These are phyloP conservation scores for Pseudocohnilembus persalinus DNA, from an alignment of 169 alveolate species.

Conservation along the genomic window DNA sequence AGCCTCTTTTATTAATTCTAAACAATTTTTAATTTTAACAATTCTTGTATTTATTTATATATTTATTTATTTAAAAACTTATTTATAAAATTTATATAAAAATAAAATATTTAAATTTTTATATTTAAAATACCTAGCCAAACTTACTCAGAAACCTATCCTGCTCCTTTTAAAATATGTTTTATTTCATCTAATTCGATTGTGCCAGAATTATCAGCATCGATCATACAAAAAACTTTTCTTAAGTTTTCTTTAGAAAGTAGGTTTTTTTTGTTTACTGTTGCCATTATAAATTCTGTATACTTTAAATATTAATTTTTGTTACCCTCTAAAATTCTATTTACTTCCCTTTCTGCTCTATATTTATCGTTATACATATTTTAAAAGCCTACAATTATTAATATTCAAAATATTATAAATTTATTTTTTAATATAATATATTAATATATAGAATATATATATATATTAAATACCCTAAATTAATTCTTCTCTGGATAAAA, in stretches of 20 bases:
- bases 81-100: too few species aligned
- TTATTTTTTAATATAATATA: too few species aligned
- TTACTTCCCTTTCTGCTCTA: conserved; percentile 15
- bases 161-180: conserved; percentile 18
- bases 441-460: background rate
- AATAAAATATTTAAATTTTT: too few species aligned
- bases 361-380: too few species aligned
- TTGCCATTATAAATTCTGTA: conserved; percentile 32
- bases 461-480: conserved; percentile 1
- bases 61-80: too few species aligned
- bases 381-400: too few species aligned
- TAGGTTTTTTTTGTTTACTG: conserved; percentile 11
- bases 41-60: too few species aligned
- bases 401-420: too few species aligned
- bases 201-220: conserved; percentile 21
- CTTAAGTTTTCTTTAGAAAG: conserved; percentile 3
- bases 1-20: background rate
- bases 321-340: background rate
- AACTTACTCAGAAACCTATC: background rate
- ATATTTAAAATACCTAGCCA: background rate
- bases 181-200: conserved; percentile 14
- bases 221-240: conserved; percentile 22
- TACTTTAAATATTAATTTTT: conserved; percentile 5
- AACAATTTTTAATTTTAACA: too few species aligned
- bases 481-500: conserved; percentile 28